phyloP scores from a whole-genome alignment of 2,329 filamentous ascomycete genomes.

The Colletotrichum liaoningense region DNA sequence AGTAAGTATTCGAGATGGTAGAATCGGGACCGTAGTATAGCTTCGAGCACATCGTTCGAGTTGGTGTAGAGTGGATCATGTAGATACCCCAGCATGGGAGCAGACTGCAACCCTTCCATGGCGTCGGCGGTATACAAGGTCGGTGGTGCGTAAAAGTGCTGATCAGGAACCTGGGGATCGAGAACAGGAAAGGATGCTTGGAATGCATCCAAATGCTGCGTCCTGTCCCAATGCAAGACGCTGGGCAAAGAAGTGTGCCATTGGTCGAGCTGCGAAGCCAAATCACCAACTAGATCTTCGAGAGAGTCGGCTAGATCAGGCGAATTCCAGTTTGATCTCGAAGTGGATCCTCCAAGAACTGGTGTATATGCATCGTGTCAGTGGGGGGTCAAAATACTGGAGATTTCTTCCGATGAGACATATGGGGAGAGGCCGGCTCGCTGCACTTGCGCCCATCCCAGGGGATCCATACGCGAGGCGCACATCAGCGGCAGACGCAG shows the following conservation, averaged over 20 bases:
- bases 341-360: slow-evolving; percentile 10
- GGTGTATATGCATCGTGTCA: slow-evolving; percentile 17
- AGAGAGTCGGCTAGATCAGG: slow-evolving; percentile 31
- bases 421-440: neutral
- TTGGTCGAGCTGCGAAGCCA: slow-evolving; percentile 64
- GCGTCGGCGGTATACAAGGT: slow-evolving; percentile 60
- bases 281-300: slow-evolving; percentile 49
- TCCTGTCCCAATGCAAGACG: slow-evolving; percentile 68
- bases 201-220: slow-evolving; percentile 51
- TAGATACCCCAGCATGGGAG: neutral
- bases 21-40: slow-evolving; percentile 67
- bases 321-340: neutral
- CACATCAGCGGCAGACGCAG: neutral
- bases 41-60: slow-evolving; percentile 57
- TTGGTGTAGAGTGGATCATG: neutral
- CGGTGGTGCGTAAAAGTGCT: neutral
- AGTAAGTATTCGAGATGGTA: slow-evolving; percentile 70
- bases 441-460: too few species aligned
- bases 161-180: slow-evolving; percentile 30
- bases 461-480: neutral
- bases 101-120: slow-evolving; percentile 1
- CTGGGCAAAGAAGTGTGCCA: slow-evolving; percentile 65
- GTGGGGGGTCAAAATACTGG: neutral
- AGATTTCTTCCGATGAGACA: neutral
- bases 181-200: slow-evolving; percentile 47